A percentile compares a stretch with the other conserved stretches of the same genome.
Evolutionary conservation across 106 monocot genomes (phyloP).

Genomic region (Apostasia ramifera): DNA sequence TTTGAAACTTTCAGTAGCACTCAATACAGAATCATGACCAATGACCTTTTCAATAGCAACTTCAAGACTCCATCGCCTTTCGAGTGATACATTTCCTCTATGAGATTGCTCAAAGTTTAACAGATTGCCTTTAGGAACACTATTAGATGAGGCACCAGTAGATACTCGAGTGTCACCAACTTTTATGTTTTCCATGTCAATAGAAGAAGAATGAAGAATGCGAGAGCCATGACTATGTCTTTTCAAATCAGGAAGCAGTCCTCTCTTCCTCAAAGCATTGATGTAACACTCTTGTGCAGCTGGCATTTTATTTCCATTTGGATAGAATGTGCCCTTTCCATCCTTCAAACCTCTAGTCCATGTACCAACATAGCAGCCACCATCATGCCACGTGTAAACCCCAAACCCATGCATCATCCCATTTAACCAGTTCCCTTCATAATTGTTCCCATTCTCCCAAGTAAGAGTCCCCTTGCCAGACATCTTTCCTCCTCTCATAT

Average conservation of each 20-base stretch:
- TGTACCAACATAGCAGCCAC: slow-evolving; percentile 85
- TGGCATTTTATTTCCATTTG: slow-evolving; percentile 65
- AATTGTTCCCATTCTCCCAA: slow-evolving; percentile 84
- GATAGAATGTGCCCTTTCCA: slow-evolving; percentile 92
- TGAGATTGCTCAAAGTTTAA: slow-evolving; percentile 47
- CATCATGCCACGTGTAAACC: slow-evolving; percentile 82
- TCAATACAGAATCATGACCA: slow-evolving; percentile 25
- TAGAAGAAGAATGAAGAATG: slow-evolving; percentile 78
- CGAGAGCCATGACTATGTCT: slow-evolving; percentile 60
- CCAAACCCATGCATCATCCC: slow-evolving; percentile 95
- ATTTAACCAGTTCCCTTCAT: slow-evolving; percentile 88
- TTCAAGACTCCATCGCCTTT: slow-evolving; percentile 98
- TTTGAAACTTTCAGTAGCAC: slow-evolving; percentile 22
- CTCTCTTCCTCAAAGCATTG: slow-evolving; percentile 72
- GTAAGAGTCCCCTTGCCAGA: slow-evolving; percentile 81
- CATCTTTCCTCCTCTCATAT: slow-evolving; percentile 90
- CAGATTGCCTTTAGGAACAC: slow-evolving; percentile 31
- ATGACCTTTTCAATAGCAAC: slow-evolving; percentile 92
- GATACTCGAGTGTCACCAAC: slow-evolving; percentile 28
- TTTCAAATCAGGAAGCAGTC: slow-evolving; percentile 74
- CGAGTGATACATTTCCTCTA: slow-evolving; percentile 54
- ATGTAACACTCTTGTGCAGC: slow-evolving; percentile 65
- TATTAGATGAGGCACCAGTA: slow-evolving; percentile 19
- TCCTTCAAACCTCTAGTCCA: slow-evolving; percentile 97
- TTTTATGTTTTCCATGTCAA: slow-evolving; percentile 77